phyloP scores from a whole-genome alignment of 192 early-diverging fungal species.

The Backusella sp. region DNA sequence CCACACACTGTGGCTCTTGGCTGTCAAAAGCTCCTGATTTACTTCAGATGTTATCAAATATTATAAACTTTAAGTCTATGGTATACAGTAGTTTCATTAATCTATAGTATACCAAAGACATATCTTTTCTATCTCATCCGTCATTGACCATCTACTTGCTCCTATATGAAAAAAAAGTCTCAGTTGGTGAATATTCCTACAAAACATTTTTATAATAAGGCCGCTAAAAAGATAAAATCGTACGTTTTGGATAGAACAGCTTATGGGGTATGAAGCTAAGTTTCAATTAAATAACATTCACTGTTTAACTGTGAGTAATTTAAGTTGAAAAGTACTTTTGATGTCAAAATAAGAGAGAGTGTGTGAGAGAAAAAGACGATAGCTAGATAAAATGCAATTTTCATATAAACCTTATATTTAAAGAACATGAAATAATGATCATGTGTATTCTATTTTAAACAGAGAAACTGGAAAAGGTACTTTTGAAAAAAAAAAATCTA shows the following conservation, averaged over 20 bases:
- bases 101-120: neutral
- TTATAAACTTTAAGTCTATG: neutral
- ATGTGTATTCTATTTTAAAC: neutral
- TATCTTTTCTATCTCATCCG: neutral
- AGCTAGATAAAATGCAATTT: neutral
- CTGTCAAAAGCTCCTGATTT: slow-evolving; percentile 1
- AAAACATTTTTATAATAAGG: neutral
- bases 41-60: neutral
- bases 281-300: slow-evolving; percentile 2
- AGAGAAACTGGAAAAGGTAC: neutral
- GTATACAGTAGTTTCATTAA: neutral
- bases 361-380: neutral
- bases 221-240: neutral
- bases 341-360: neutral
- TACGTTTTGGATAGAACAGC: neutral
- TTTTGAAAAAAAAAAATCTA: neutral
- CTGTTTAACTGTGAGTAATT: neutral
- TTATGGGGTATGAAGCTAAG: neutral
- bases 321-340: neutral
- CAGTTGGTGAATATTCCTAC: neutral
- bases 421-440: neutral
- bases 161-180: neutral
- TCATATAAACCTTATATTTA: neutral
- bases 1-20: neutral
- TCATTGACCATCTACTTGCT: neutral